phyloP scores from a whole-genome alignment of 805 yeast species.

The Candida ascalaphidarum region DNA sequence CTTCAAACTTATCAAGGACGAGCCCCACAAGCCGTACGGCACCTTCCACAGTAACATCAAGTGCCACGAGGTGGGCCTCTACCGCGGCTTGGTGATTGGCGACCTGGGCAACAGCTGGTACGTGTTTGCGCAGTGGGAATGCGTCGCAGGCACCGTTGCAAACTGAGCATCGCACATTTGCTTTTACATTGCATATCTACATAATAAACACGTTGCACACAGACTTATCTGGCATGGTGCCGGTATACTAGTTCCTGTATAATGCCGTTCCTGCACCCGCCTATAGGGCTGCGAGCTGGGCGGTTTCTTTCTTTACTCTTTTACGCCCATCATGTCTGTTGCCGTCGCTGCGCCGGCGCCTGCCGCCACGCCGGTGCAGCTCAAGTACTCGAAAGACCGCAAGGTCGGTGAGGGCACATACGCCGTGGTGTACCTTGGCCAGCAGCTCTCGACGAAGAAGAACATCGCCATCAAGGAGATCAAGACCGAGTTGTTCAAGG shows the following conservation, averaged over 20 bases:
- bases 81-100: conserved; percentile 76
- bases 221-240: too few species aligned
- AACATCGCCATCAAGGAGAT: conserved; percentile 90
- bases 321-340: too few species aligned
- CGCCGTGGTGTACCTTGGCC: conserved; percentile 91
- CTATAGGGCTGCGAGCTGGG: too few species aligned
- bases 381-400: conserved; percentile 45
- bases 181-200: too few species aligned
- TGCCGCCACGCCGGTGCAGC: neutral
- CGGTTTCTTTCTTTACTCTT: too few species aligned
- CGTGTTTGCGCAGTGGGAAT: conserved; percentile 86
- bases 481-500: conserved; percentile 88
- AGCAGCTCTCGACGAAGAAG: conserved; percentile 43
- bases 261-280: too few species aligned
- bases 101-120: conserved; percentile 78
- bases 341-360: too few species aligned
- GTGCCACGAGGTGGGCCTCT: conserved; percentile 66
- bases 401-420: conserved; percentile 99
- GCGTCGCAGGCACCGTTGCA: conserved; percentile 20
- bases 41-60: conserved; percentile 53
- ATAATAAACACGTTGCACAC: too few species aligned
- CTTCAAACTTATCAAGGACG: conserved; percentile 46
- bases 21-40: conserved; percentile 39
- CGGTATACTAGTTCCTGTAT: too few species aligned
- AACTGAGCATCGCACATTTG: too few species aligned